Base-by-base conservation (phyloP, 345 rosid species). In the Aquilaria malaccensis region DNA sequence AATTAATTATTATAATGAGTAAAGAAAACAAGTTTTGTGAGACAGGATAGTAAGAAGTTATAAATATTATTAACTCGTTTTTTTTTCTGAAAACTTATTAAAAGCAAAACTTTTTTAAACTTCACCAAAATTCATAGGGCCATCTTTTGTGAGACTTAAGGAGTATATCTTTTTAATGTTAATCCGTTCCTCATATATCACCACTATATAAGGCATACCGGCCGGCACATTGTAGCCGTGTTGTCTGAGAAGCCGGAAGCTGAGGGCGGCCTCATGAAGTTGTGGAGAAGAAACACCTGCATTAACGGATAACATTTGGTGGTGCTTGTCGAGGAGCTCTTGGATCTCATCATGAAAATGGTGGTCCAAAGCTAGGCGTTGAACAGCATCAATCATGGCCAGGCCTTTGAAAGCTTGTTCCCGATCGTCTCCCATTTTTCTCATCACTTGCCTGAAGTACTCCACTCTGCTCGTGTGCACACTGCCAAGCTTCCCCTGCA, bases 161-260 rank as follows among this genome's bases (percentile, higher is more conserved):
- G 22, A 22, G 22, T 22, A 22, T 22, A 22, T 22, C 22, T 22
- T 22, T 22, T 22, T 22, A 22, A 22, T 22, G 22, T 22, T 22
- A 22, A 22, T 22, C 22, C 22, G 22, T 22, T 22, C 22, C 22
- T 22, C 22, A 22, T 22, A 22, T 22, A 22, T 22, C 22, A 22
- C 22, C 22, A 22, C 22, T 22, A 1, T 22, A 22, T 43, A 12
- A 55, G 10, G 1, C 69, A 3, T 49, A 71, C 70, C 62, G 61
- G 73, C 73, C 50, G 75, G 72, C 11, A 70, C 75, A 32, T 57
- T 30, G 72, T 67, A 58, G 65, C 80, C 82, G 55, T 58, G 69
- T 67, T 80, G 82, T 47, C 82, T 71, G 2, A 77, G 70, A 43
- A 80, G 51, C 15, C 79, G 62, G 67, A 80, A 80, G 52, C 78